Conservation (phyloP, 192 early-diverging fungal species). For the Coemansia sp. region DNA sequence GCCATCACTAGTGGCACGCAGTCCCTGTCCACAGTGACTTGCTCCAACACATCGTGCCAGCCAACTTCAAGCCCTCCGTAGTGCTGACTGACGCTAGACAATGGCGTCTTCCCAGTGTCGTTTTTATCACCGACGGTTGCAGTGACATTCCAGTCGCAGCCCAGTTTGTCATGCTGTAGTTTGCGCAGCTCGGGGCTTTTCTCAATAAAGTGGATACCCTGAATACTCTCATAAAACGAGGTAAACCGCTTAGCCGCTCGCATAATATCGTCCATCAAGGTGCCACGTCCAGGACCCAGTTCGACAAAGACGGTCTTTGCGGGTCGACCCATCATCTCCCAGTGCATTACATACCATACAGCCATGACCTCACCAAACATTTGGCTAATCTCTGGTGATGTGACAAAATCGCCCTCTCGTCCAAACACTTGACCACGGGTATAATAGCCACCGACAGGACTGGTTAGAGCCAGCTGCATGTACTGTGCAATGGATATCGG, state of each 20-base stretch:
- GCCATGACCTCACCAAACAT: slow-evolving; percentile 97
- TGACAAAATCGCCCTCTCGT: slow-evolving; percentile 88
- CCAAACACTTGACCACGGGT: slow-evolving; percentile 93
- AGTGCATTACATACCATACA: slow-evolving; percentile 87
- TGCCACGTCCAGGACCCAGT: slow-evolving; percentile 94
- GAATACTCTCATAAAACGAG: slow-evolving; percentile 65
- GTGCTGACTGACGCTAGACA: neutral
- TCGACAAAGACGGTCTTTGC: slow-evolving; percentile 66
- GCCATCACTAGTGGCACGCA: slow-evolving; percentile 77
- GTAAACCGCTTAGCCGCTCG: slow-evolving; percentile 75
- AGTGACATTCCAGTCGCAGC: slow-evolving; percentile 23
- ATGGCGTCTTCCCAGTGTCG: slow-evolving; percentile 6
- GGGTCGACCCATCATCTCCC: slow-evolving; percentile 71
- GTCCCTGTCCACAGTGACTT: slow-evolving; percentile 50
- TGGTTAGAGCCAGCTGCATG: slow-evolving; percentile 86
- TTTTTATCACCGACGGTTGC: slow-evolving; percentile 12
- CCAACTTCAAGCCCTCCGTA: slow-evolving; percentile 31
- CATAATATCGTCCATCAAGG: slow-evolving; percentile 91
- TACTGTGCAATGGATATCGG: slow-evolving; percentile 83
- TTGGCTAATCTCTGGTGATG: slow-evolving; percentile 96
- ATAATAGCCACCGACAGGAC: slow-evolving; percentile 93
- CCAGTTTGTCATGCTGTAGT: slow-evolving; percentile 65
- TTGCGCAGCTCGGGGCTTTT: slow-evolving; percentile 76
- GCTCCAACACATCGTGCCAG: slow-evolving; percentile 75
- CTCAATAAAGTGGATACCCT: slow-evolving; percentile 82